These are phyloP conservation scores for Penicillium bialowiezense DNA, from an alignment of 495 filamentous ascomycete species.

Conservation along the genomic window DNA sequence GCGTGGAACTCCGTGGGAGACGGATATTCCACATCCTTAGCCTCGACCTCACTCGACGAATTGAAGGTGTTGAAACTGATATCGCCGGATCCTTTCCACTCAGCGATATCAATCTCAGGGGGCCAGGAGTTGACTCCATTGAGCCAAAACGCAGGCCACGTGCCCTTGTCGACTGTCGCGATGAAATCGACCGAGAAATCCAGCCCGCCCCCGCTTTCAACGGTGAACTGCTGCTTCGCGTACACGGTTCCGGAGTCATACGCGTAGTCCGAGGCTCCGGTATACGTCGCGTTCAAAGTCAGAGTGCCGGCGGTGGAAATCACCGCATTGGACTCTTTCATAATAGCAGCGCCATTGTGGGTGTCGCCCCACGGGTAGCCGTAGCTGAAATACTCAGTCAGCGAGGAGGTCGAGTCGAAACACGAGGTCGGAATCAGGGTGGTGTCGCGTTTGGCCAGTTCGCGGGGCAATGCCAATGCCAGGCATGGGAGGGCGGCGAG, in stretches of 20 bases:
- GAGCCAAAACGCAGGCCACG: conserved; percentile 63
- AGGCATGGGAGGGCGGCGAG: conserved; percentile 18
- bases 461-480: conserved; percentile 1
- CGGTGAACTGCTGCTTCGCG: conserved; percentile 19
- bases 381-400: conserved; percentile 52
- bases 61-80: conserved; percentile 64
- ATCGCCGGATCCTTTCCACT: conserved; percentile 61
- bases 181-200: conserved; percentile 41
- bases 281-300: conserved; percentile 27
- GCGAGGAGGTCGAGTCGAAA: conserved; percentile 49
- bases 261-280: conserved; percentile 51
- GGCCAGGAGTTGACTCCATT: conserved; percentile 55
- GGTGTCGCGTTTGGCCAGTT: conserved; percentile 9
- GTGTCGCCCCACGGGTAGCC: conserved; percentile 47
- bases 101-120: conserved; percentile 59
- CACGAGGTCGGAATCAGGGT: conserved; percentile 52
- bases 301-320: conserved; percentile 39
- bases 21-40: conserved; percentile 48
- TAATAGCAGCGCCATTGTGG: conserved; percentile 58
- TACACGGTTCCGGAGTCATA: conserved; percentile 31
- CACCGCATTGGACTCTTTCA: conserved; percentile 54
- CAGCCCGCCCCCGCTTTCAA: conserved; percentile 20
- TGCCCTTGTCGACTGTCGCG: conserved; percentile 49
- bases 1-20: conserved; percentile 47
- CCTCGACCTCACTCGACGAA: conserved; percentile 44